Percentiles rank a stretch among this genome's conserved stretches.
Conservation (phyloP, 352 stramenopile species). For the Phytophthora pluvialis region DNA sequence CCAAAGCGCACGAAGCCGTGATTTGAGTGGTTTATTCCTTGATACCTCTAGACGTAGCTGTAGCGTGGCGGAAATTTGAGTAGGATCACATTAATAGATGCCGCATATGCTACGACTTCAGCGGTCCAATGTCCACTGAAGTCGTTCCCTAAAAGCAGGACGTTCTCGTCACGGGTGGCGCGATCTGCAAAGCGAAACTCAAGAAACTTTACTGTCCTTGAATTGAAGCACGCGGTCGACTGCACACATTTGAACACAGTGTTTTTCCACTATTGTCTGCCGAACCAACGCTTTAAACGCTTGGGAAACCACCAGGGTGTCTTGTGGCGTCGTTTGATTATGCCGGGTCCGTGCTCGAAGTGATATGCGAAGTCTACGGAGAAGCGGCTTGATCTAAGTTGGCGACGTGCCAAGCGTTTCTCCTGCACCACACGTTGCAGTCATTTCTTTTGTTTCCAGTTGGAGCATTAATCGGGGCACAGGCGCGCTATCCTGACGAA, state of each 20-base stretch:
- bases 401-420: not conserved
- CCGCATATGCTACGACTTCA: conserved; percentile 5
- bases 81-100: conserved; percentile 2
- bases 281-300: not conserved
- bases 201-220: conserved; percentile 1
- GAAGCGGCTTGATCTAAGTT: not conserved
- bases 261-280: conserved; percentile 10
- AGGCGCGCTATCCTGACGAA: not conserved
- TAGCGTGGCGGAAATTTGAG: conserved; percentile 4
- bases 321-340: conserved; percentile 1
- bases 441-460: not conserved
- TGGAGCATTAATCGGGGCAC: not conserved
- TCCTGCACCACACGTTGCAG: not conserved
- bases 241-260: not conserved
- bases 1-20: no score
- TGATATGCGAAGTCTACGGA: not conserved
- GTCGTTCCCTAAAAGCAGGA: conserved; percentile 8
- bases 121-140: conserved; percentile 8
- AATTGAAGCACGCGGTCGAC: no score
- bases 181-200: not conserved
- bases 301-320: not conserved
- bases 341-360: conserved; percentile 1
- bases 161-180: not conserved
- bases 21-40: not conserved
- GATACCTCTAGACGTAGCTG: not conserved